Evolutionary conservation across 2,329 filamentous ascomycete species (phyloP).

Genomic region (Paraconiothyrium sp.): DNA sequence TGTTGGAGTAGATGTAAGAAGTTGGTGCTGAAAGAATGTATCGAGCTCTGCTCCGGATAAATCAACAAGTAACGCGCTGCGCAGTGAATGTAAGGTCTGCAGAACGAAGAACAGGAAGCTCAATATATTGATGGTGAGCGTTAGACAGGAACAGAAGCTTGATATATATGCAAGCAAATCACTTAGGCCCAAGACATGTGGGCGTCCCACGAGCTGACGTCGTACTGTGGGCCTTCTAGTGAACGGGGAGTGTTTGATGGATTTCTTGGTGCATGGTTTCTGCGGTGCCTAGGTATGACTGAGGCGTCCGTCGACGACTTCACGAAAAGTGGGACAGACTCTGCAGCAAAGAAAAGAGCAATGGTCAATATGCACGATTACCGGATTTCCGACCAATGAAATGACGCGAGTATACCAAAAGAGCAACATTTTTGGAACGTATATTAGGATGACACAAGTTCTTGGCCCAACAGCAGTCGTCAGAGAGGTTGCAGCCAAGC

Average conservation of each 20-base stretch:
- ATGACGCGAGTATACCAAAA: not conserved
- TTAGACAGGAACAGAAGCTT: constrained; percentile 14
- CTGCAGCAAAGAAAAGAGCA: not conserved
- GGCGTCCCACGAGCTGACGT: constrained; percentile 17
- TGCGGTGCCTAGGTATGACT: constrained; percentile 11
- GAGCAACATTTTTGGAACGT: not conserved
- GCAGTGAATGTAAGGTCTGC: constrained; percentile 27
- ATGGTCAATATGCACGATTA: constrained; percentile 8
- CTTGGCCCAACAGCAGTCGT: constrained; percentile 35
- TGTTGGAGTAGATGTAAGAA: constrained; percentile 9
- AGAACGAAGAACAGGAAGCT: constrained; percentile 17
- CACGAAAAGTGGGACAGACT: not conserved
- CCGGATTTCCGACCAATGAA: constrained; percentile 23
- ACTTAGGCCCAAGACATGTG: constrained; percentile 19
- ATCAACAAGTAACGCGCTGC: constrained; percentile 37
- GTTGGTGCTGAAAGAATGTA: constrained; percentile 23
- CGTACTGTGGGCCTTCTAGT: constrained; percentile 12
- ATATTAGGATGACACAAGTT: constrained; percentile 16
- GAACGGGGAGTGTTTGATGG: constrained; percentile 29
- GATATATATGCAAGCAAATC: constrained; percentile 18
- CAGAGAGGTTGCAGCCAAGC: constrained; percentile 29
- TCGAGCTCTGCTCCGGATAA: constrained; percentile 33
- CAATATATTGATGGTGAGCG: constrained; percentile 6
- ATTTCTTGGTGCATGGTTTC: constrained; percentile 12
- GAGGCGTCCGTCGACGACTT: not conserved